A percentile compares a stretch with the other conserved stretches of the same genome.
phyloP scores from a whole-genome alignment of 2,329 filamentous ascomycete species.

The Podosphaera aphanis region DNA sequence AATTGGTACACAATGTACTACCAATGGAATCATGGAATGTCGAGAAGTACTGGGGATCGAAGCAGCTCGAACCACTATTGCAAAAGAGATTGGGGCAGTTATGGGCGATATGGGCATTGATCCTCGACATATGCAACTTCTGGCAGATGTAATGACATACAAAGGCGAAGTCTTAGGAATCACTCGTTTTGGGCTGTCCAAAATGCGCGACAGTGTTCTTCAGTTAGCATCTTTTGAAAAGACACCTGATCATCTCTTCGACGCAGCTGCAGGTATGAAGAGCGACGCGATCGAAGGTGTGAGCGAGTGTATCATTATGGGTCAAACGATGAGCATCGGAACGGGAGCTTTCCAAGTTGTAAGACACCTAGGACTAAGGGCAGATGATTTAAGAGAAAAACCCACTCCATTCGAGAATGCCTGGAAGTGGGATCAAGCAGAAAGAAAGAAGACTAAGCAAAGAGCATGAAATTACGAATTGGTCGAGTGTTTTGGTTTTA shows the following conservation, averaged over 20 bases:
- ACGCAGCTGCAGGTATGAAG: constrained; percentile 81
- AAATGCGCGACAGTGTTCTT: constrained; percentile 85
- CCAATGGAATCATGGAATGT: constrained; percentile 82
- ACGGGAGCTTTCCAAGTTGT: constrained; percentile 87
- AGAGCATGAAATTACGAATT: neutral
- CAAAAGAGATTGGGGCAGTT: constrained; percentile 64
- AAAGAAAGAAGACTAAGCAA: constrained; percentile 10
- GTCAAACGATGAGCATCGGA: constrained; percentile 75
- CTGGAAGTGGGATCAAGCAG: constrained; percentile 22
- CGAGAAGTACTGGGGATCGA: constrained; percentile 79
- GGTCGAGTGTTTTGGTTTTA: neutral
- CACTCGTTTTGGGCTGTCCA: constrained; percentile 82
- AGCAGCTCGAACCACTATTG: constrained; percentile 73
- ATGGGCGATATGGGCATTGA: constrained; percentile 94
- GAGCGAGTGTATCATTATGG: constrained; percentile 94
- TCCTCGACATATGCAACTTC: constrained; percentile 87
- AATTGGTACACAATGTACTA: constrained; percentile 46
- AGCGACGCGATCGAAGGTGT: constrained; percentile 82
- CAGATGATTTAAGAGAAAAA: constrained; percentile 26
- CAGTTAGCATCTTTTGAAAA: constrained; percentile 95
- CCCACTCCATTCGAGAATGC: constrained; percentile 48
- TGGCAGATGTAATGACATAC: constrained; percentile 97
- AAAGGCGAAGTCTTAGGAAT: constrained; percentile 94
- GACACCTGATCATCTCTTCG: constrained; percentile 91
- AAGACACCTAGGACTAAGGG: constrained; percentile 43